Base-by-base conservation (phyloP, 768 basidiomycete species). In the Pisolithus tinctorius region DNA sequence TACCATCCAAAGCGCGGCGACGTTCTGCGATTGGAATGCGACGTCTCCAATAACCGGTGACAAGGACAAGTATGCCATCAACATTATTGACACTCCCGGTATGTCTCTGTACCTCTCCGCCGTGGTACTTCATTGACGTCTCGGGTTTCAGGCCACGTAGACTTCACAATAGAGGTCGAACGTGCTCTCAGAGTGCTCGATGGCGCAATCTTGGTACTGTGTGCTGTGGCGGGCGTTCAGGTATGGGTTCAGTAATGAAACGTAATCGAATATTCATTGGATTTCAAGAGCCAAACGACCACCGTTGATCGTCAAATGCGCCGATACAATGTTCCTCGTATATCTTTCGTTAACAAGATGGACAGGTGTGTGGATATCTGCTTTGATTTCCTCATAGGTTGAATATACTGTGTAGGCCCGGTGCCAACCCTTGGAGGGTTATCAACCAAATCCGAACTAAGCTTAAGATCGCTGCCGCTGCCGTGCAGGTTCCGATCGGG, bases 241-340 rank as follows among this genome's bases (percentile, higher is more conserved):
- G 88, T 86, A 53, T 23, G 75, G 9, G 6, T 47, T 7, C 17
- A n/a, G 17, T 34, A 6, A 2, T 23, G 59, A 55, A 13, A 14
- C n/a, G 16, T 17, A 16, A 1, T 29, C 20, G 1, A 37, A 8
- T 13, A 25, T 4, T 34, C 20, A 41, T 30, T 40, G 26, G 42
- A 29, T 29, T 2, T 41, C 4, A 71, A 94, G 84, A 92, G 88
- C 71, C 96, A 99, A 80, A 99, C 96, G 2, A 98, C 93, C 20
- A 99, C 96, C 11, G 96, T 99, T 36, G 96, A 99, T 71, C 79
- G 96, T 53, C 96, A 99, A 76, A 99, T 99, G 96, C 80, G 90
- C 55, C 83, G 96, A 34, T 99, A 99, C 66, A 86, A 86, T 61
- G 91, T 99, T 52, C 96, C 96, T 51, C 80, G 96, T 41, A 80